A percentile compares a stretch with the other conserved stretches of the same genome.
Evolutionary conservation across 2,329 filamentous ascomycete species (phyloP).

Genomic region (Emergomyces pasteurianus): DNA sequence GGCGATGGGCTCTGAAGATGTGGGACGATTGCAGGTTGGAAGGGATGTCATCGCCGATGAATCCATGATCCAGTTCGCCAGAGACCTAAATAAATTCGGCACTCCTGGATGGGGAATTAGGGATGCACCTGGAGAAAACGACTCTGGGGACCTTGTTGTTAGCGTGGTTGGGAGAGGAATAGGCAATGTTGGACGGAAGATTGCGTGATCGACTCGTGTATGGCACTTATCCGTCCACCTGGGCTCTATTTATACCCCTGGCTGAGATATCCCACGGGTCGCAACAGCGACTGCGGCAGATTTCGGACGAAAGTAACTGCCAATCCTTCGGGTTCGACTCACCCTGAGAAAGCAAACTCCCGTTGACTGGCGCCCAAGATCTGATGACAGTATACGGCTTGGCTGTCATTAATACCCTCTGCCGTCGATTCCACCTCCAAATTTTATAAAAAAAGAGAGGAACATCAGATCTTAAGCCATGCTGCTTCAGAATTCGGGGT

Average conservation of each 20-base stretch:
- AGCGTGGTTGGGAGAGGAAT: slow-evolving; percentile 89
- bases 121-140: slow-evolving; percentile 56
- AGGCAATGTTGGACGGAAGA: slow-evolving; percentile 88
- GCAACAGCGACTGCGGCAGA: not conserved
- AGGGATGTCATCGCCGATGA: slow-evolving; percentile 72
- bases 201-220: slow-evolving; percentile 40
- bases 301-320: not conserved
- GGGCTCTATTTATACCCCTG: not conserved
- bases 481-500: not conserved
- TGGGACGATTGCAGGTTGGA: slow-evolving; percentile 73
- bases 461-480: not conserved
- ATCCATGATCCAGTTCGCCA: slow-evolving; percentile 63
- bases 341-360: not conserved
- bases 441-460: not conserved
- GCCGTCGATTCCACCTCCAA: not conserved
- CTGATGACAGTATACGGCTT: not conserved
- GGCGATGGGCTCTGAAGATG: slow-evolving; percentile 96
- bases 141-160: slow-evolving; percentile 60
- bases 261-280: not conserved
- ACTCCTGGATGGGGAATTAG: slow-evolving; percentile 83
- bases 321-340: not conserved
- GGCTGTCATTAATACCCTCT: not conserved
- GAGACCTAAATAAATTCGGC: slow-evolving; percentile 81
- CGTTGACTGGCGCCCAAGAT: not conserved
- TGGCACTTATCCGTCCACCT: not conserved